Evolutionary conservation across 164 flowering plant species (phyloP), one percentile per base, ranked within the genome.

Genomic region (Piper betle): DNA sequence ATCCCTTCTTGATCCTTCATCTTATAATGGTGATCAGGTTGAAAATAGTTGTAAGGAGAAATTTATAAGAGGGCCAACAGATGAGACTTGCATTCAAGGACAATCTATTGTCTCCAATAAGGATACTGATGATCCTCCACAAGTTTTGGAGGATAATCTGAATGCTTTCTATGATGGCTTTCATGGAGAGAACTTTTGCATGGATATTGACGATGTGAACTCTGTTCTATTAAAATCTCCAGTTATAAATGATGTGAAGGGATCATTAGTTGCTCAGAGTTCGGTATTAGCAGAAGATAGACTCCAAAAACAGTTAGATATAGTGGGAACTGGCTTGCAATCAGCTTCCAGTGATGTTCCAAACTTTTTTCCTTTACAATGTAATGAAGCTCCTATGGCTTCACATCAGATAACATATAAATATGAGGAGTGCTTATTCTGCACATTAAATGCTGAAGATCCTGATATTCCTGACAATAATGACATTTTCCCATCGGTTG

Each of bases 401-500:
- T 59, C 63, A 53, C 39, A 57, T 41, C 54, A 71, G 53, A 66
- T 71, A 68, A 68, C 68, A 53, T 84, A 75, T 52, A 79, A 78
- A 58, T 46, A 33, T 37, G 41, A 77, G 67, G 86, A 77, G 55
- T 69, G 75, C 61, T 81, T 81, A 40, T 72, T 68, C 67, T 92
- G 98, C 69, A 11, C 63, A 11, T 67, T 90, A 57, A 92, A 81
- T 72, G 76, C 84, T 2, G 94, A 86, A 72, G 91, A 87, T 64
- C 78, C 74, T 39, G 87, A 83, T 15, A 75, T 90, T 58, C 98
- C 98, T n/a, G 60, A 65, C 78, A 92, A 87, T 75, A 88, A 87
- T 71, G 82, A 83, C 71, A 55, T 84, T 61, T 62, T 79, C 50
- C 64, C 76, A 9, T 66, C 80, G 3, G 55, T 40, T 54, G 48